phyloP scores from a whole-genome alignment of 1,139 yeast genomes.

The Pichia sp. region DNA sequence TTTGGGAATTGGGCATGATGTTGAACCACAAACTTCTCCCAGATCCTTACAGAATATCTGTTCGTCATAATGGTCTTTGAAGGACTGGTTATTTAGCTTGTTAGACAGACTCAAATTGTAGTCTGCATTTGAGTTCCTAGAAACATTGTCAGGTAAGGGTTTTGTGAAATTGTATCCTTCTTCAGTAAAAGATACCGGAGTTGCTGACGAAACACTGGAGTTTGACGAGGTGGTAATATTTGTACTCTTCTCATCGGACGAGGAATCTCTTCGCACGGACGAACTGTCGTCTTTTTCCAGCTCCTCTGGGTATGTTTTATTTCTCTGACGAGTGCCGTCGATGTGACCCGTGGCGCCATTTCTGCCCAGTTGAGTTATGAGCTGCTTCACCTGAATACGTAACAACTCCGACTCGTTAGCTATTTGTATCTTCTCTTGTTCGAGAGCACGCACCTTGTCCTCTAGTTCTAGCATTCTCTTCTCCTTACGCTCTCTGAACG shows the following conservation, averaged over 20 bases:
- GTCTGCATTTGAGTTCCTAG: neutral
- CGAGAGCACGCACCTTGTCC: slow-evolving; percentile 65
- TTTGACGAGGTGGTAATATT: slow-evolving; percentile 9
- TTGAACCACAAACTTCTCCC: slow-evolving; percentile 82
- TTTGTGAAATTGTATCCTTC: neutral
- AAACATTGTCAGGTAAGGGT: neutral
- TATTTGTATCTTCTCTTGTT: slow-evolving; percentile 60
- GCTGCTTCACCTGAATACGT: slow-evolving; percentile 67
- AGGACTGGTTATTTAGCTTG: slow-evolving; percentile 26
- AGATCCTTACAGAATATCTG: slow-evolving; percentile 67
- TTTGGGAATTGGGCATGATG: slow-evolving; percentile 63
- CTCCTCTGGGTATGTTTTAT: slow-evolving; percentile 14
- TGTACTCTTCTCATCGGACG: slow-evolving; percentile 3
- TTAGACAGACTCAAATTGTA: slow-evolving; percentile 1
- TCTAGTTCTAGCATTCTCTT: slow-evolving; percentile 81
- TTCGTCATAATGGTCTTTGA: slow-evolving; percentile 44
- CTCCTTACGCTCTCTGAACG: slow-evolving; percentile 92
- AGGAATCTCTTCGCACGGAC: slow-evolving; percentile 2
- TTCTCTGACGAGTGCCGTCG: neutral
- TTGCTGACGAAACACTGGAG: slow-evolving; percentile 13
- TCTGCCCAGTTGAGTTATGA: slow-evolving; percentile 57
- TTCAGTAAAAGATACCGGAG: slow-evolving; percentile 4
- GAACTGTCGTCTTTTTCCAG: neutral
- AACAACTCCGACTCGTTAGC: slow-evolving; percentile 66
- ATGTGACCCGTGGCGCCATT: neutral